Evolutionary conservation across 306 rosid species (phyloP), one percentile per base, ranked within the genome.

Genomic region (Cucurbita argyrosperma): DNA sequence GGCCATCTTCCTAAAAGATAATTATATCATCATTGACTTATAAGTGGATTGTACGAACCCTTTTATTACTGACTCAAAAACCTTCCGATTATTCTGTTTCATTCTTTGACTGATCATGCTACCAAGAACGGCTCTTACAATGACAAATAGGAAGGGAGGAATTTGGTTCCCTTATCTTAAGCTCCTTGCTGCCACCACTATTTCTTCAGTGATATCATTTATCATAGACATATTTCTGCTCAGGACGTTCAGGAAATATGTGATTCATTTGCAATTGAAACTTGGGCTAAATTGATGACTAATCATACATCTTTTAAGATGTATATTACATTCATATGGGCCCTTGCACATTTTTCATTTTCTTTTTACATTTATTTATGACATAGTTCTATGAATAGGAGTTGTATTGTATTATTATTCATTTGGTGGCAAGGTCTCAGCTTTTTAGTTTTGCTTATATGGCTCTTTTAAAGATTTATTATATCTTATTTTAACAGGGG

Each of bases 401-500:
- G 35, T 30, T 30, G 35, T 30, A 30, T 30, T 30, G 35, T 30
- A 0, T 30, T 2, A 64, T 42, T 64, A 64, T 42, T 64, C 71
- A 16, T 64, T 42, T 42, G 15, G 51, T 42, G 30, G 8, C 37
- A 18, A 64, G 43, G 10, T 71, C n/a, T 70, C 43, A 26, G 23
- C 46, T 3, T 52, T 51, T 11, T 71, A 19, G 47, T 71, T 71
- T 18, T 51, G 35, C 50, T n/a, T 6, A 53, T 39, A 3, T 52
- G 49, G 37, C 49, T 16, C 63, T 2, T 30, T 30, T 30, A 30
- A 71, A 52, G 74, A 46, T 49, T 5, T 47, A 0, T 69, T 69
- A n/a, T 14, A 69, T 69, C 57, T 26, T 23, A 23, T 46, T 64
- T 67, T 46, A 82, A 77, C 95, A 94, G 99, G 85, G 85, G 85